Evolutionary conservation across 768 basidiomycete species (phyloP), one percentile per base, ranked within the genome.

Genomic region (Serendipita sp.): DNA sequence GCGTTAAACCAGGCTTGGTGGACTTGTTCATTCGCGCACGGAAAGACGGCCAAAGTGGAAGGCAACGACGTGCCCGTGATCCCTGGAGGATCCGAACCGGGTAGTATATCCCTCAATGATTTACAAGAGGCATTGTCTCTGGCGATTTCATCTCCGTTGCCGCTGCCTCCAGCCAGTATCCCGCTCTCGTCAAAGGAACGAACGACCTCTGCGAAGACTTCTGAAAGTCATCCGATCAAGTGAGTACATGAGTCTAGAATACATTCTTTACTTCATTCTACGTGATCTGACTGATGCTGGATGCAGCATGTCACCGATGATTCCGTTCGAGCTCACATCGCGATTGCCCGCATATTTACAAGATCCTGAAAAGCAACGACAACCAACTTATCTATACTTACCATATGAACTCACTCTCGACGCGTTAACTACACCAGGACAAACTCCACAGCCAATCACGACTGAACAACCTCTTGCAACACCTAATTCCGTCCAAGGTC

Each of bases 151-250:
- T 78, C 82, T n/a, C 69, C 75, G 13, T 64, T 75, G 4, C 68
- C 64, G 35, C 64, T n/a, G 38, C 66, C 67, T 58, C 10, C 65
- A 41, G 36, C 32, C 36, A 68, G 44, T 15, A 41, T 63, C 16
- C 78, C 68, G 64, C 15, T 66, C 47, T 63, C 64, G 68, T 47
- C 67, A 45, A 34, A 65, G 16, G 63, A 63, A 44, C 70, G 36
- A 65, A 63, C 36, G 65, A 67, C 52, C 18, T 69, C 63, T 66
- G 65, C 85, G 65, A 91, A 89, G 70, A 91, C 89, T 0, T 90
- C 88, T 2, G 78, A 81, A 28, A 81, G 86, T 0, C 90, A 91
- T 73, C 90, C 91, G 4, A 88, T 94, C 71, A 89, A 91, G 88
- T 89, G 67, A 63, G 47, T 51, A 18, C 58, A 16, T 63, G 18